phyloP scores from a whole-genome alignment of 176 grass and related monocot species.

The Bolboschoenus planiculmis region DNA sequence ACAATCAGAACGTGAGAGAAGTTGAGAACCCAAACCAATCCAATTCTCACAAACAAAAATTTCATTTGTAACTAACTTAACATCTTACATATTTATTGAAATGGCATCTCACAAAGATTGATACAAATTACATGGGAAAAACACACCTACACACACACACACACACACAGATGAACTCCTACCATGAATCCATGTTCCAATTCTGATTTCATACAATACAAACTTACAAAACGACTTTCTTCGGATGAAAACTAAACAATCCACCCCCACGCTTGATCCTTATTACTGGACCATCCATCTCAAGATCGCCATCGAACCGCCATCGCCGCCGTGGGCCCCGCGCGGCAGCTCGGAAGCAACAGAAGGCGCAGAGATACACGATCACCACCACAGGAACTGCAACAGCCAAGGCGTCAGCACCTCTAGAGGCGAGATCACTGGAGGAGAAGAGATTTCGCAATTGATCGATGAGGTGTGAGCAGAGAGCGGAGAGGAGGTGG shows the following conservation, averaged over 20 bases:
- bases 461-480: slow-evolving; percentile 3
- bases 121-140: too few species aligned
- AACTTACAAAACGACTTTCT: background rate
- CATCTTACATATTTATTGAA: background rate
- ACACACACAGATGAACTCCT: background rate
- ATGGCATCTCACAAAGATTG: background rate
- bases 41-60: background rate
- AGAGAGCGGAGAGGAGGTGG: slow-evolving; percentile 13
- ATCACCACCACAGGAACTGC: background rate
- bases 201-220: background rate
- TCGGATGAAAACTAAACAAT: slow-evolving; percentile 15
- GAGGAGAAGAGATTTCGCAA: background rate
- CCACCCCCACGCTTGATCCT: background rate
- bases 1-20: background rate
- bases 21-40: too few species aligned
- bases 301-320: background rate
- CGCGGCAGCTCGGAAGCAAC: background rate
- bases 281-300: background rate
- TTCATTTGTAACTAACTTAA: too few species aligned
- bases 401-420: background rate
- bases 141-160: background rate
- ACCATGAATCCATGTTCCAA: background rate
- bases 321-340: background rate
- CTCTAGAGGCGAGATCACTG: background rate
- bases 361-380: background rate